Conservation (phyloP, 768 basidiomycete species). For the Tephrocybe sp. region DNA sequence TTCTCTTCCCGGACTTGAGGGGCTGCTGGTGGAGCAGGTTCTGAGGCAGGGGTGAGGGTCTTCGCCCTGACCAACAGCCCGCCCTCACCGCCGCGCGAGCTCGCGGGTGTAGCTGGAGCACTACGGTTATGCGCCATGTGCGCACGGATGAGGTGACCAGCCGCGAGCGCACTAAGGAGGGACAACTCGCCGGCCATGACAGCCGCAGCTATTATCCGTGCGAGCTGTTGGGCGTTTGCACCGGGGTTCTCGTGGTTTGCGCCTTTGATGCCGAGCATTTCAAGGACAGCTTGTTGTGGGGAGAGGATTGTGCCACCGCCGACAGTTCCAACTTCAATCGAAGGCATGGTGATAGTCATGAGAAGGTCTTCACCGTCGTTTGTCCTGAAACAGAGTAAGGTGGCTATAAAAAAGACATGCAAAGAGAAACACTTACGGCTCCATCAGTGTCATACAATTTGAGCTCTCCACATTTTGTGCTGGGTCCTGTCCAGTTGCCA, state of each 20-base stretch:
- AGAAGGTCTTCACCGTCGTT: slow-evolving; percentile 91
- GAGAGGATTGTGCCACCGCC: slow-evolving; percentile 93
- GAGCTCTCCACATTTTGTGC: slow-evolving; percentile 99
- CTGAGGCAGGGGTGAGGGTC: no score
- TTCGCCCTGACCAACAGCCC: slow-evolving; percentile 5
- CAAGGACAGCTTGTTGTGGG: slow-evolving; percentile 88
- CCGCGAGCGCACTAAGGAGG: slow-evolving; percentile 88
- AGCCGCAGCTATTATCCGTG: slow-evolving; percentile 84
- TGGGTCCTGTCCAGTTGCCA: slow-evolving; percentile 98
- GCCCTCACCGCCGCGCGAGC: slow-evolving; percentile 1
- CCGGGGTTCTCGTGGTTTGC: slow-evolving; percentile 88
- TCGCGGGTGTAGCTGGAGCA: slow-evolving; percentile 73
- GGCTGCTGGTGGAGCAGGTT: not conserved
- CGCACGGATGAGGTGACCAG: slow-evolving; percentile 91
- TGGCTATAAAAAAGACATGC: not conserved
- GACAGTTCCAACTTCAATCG: slow-evolving; percentile 97
- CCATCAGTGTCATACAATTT: slow-evolving; percentile 99
- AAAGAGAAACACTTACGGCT: slow-evolving; percentile 69
- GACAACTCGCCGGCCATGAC: slow-evolving; percentile 99
- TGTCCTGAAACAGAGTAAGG: slow-evolving; percentile 45
- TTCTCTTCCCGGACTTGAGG: not conserved
- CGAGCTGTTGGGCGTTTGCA: slow-evolving; percentile 85
- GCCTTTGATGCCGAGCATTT: slow-evolving; percentile 91
- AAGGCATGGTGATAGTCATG: slow-evolving; percentile 97
- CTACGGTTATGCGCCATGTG: slow-evolving; percentile 93